These are phyloP conservation scores for Aciculosporium take DNA, from an alignment of 2,329 filamentous ascomycete genomes.

Conservation along the genomic window DNA sequence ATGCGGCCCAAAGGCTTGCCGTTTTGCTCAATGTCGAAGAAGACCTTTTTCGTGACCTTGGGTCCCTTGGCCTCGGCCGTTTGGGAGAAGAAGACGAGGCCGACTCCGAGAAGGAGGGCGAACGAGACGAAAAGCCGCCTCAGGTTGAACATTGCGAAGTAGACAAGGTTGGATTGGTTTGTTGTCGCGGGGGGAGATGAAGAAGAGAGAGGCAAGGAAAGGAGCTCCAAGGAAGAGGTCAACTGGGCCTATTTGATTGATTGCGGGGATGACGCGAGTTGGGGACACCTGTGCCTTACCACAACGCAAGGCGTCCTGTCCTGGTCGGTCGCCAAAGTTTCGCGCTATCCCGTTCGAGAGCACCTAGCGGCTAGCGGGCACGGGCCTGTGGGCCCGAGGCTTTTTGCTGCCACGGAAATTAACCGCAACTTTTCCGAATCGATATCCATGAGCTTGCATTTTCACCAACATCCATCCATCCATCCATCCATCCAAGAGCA, in stretches of 20 bases:
- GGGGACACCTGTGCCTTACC: slow-evolving; percentile 11
- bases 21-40: slow-evolving; percentile 69
- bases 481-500: too few relatives aligned
- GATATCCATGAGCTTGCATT: neutral
- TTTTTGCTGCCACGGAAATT: neutral
- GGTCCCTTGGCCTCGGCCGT: slow-evolving; percentile 68
- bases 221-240: too few relatives aligned
- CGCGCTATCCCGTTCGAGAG: slow-evolving; percentile 10
- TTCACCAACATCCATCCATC: neutral
- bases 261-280: neutral
- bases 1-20: slow-evolving; percentile 61
- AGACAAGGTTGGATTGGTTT: too few relatives aligned
- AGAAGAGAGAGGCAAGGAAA: too few relatives aligned
- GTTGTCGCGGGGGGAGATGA: too few relatives aligned
- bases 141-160: slow-evolving; percentile 63
- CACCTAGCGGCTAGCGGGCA: too few relatives aligned
- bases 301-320: too few relatives aligned
- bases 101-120: slow-evolving; percentile 62
- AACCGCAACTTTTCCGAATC: slow-evolving; percentile 16
- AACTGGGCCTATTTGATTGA: too few relatives aligned
- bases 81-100: slow-evolving; percentile 62
- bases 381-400: too few relatives aligned
- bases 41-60: slow-evolving; percentile 93
- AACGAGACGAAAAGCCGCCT: slow-evolving; percentile 57
- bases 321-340: too few relatives aligned